Evolutionary conservation across 768 basidiomycete species (phyloP).

Genomic region (Boletus sensibilis): DNA sequence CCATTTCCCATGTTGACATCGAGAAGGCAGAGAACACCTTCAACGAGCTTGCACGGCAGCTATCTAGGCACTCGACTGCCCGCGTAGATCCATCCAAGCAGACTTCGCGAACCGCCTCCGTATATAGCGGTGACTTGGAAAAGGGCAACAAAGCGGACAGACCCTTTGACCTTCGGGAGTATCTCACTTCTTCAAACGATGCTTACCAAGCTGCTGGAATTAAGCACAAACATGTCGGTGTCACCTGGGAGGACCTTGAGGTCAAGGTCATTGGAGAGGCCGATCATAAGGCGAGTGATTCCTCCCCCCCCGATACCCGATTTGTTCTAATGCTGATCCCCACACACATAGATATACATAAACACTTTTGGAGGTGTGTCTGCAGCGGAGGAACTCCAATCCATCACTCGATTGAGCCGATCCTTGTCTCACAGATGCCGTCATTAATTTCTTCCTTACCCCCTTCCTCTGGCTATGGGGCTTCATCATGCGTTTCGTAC

Average conservation of each 20-base stretch:
- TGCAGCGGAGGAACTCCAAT: not conserved
- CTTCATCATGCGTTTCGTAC: conserved; percentile 39
- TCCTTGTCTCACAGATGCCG: conserved; percentile 41
- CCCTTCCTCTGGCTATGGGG: conserved; percentile 51
- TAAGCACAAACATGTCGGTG: conserved; percentile 71
- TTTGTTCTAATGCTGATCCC: not conserved
- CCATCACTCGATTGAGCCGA: not conserved
- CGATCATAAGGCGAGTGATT: conserved; percentile 50
- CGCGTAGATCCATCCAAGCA: conserved; percentile 13
- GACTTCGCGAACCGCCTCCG: conserved; percentile 22
- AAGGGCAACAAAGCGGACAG: conserved; percentile 38
- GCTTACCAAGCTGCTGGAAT: conserved; percentile 64
- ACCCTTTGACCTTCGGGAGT: conserved; percentile 65
- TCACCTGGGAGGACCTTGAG: conserved; percentile 69
- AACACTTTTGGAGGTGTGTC: conserved; percentile 57
- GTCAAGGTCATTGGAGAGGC: conserved; percentile 58
- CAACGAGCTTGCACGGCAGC: conserved; percentile 49
- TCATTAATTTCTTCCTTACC: conserved; percentile 50
- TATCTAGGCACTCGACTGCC: conserved; percentile 16
- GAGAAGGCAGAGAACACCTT: conserved; percentile 51
- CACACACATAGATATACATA: conserved; percentile 44
- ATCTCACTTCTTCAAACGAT: conserved; percentile 65
- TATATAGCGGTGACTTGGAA: conserved; percentile 37
- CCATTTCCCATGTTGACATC: conserved; percentile 46
- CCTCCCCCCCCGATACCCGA: not conserved